Conservation (phyloP, 2,329 filamentous ascomycete species). For the Chaetomiaceae sp. region DNA sequence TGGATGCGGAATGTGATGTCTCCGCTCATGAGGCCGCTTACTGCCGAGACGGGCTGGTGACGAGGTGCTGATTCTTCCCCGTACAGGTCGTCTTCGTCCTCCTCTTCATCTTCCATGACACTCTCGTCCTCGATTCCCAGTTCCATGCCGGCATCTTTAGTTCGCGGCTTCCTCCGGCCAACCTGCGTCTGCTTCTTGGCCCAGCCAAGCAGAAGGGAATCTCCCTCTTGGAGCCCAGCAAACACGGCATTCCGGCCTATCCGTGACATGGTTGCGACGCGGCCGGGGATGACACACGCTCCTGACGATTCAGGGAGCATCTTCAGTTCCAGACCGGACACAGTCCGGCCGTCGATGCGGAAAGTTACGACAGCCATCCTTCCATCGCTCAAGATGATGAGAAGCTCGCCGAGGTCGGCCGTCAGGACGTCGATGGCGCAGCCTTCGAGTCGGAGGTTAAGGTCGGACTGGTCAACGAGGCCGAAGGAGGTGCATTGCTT, state of each 20-base stretch:
- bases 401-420: slow-evolving; percentile 71
- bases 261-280: slow-evolving; percentile 64
- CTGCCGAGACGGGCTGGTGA: slow-evolving; percentile 34
- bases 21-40: slow-evolving; percentile 48
- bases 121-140: slow-evolving; percentile 58
- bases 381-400: slow-evolving; percentile 77
- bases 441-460: slow-evolving; percentile 75
- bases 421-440: slow-evolving; percentile 74
- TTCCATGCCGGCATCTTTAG: slow-evolving; percentile 53
- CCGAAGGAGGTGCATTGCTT: slow-evolving; percentile 77
- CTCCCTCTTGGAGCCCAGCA: slow-evolving; percentile 75
- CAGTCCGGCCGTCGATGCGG: slow-evolving; percentile 81
- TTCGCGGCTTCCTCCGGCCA: slow-evolving; percentile 59
- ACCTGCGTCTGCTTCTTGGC: slow-evolving; percentile 58
- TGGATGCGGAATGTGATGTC: slow-evolving; percentile 71
- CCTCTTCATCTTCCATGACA: slow-evolving; percentile 36
- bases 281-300: slow-evolving; percentile 56
- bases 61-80: slow-evolving; percentile 48
- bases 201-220: slow-evolving; percentile 81
- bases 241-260: slow-evolving; percentile 70
- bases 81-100: slow-evolving; percentile 57
- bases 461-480: slow-evolving; percentile 78
- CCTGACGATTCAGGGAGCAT: slow-evolving; percentile 59
- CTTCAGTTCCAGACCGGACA: slow-evolving; percentile 77
- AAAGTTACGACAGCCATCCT: slow-evolving; percentile 73